Conservation (phyloP, 108 stramenopile genomes). For the Bacterosira constricta region DNA sequence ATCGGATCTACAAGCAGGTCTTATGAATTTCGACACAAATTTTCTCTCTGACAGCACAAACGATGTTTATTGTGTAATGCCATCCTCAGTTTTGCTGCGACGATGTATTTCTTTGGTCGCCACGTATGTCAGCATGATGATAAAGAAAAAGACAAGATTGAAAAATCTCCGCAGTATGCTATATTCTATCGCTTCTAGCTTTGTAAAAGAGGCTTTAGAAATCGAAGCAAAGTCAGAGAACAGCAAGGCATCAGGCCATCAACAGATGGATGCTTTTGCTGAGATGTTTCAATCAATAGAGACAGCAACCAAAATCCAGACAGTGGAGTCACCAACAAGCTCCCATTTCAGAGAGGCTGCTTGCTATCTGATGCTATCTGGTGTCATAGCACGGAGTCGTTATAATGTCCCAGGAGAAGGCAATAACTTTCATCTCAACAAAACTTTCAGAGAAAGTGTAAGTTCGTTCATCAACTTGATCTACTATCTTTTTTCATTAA, state of each 20-base stretch:
- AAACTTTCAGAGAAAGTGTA: conserved; percentile 16
- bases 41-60: neutral
- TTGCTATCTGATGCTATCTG: conserved; percentile 15
- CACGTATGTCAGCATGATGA: conserved; percentile 9
- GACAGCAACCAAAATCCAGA: neutral
- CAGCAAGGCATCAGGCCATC: neutral
- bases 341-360: conserved; percentile 21
- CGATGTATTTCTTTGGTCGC: conserved; percentile 11
- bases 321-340: neutral
- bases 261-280: conserved; percentile 5
- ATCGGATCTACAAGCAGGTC: conserved; percentile 1
- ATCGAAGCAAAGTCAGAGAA: neutral
- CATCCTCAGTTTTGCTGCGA: conserved; percentile 31
- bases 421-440: conserved; percentile 16
- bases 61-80: conserved; percentile 13
- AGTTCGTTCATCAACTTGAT: conserved; percentile 2
- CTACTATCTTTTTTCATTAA: neutral
- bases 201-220: conserved; percentile 1
- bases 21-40: conserved; percentile 7
- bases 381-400: conserved; percentile 14
- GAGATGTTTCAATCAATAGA: conserved; percentile 1
- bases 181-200: conserved; percentile 1
- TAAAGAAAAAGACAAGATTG: conserved; percentile 31
- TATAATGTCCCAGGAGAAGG: neutral
- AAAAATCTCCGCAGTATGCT: conserved; percentile 23